A percentile compares a stretch with the other conserved stretches of the same genome.
Evolutionary conservation across 768 basidiomycete species (phyloP).

Genomic region (Mycena albidolilacea): DNA sequence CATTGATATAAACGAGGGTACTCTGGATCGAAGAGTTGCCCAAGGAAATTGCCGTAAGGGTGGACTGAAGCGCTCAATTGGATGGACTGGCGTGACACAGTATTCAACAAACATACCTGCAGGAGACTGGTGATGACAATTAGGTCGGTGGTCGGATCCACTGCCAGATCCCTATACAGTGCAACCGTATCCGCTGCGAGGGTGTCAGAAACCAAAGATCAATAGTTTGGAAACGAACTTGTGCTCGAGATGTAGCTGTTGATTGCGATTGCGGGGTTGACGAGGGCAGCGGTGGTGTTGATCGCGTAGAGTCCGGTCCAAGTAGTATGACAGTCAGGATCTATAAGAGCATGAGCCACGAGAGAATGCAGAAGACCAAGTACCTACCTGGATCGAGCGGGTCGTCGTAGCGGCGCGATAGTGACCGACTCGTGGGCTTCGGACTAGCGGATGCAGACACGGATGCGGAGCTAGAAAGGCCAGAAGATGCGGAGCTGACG

Average conservation of each 20-base stretch:
- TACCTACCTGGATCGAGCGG: neutral
- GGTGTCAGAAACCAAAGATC: neutral
- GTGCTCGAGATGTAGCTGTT: neutral
- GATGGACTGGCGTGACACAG: no score
- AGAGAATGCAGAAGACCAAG: neutral
- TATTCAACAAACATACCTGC: neutral
- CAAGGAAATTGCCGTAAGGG: neutral
- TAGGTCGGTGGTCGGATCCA: neutral
- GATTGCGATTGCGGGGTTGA: neutral
- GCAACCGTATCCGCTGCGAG: no score
- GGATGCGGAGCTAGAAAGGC: no score
- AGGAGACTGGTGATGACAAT: neutral
- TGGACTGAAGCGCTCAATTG: neutral
- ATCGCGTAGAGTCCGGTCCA: neutral
- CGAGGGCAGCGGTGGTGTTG: neutral
- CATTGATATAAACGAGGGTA: neutral
- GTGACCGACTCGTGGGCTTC: no score
- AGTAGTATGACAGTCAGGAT: neutral
- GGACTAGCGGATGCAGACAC: no score
- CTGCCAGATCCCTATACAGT: no score
- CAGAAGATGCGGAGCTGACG: no score
- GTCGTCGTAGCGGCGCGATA: no score
- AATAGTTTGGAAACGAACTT: neutral
- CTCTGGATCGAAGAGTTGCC: neutral
- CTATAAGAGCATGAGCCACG: neutral